Percentiles rank a stretch among this genome's conserved stretches.
Evolutionary conservation across 441 rosid species (phyloP).

Genomic region (Daphne laureola): DNA sequence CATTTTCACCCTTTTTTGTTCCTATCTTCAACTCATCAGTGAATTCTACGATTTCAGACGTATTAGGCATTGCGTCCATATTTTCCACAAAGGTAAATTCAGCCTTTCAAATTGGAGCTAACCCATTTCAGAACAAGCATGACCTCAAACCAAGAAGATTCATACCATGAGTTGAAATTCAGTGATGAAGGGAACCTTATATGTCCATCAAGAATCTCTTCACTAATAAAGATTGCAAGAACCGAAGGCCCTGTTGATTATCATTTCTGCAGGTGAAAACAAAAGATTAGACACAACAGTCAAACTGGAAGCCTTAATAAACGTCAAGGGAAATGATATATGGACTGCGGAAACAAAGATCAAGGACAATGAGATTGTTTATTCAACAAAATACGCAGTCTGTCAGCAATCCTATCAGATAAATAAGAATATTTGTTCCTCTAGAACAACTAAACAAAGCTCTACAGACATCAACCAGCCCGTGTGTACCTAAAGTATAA

Average conservation of each 20-base stretch:
- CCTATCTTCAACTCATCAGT: conserved; percentile 28
- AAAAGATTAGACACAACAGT: too few species aligned
- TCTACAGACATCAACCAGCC: too few species aligned
- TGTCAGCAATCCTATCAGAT: too few species aligned
- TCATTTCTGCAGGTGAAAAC: background rate
- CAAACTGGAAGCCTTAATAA: too few species aligned
- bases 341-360: too few species aligned
- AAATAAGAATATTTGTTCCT: too few species aligned
- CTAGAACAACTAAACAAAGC: too few species aligned
- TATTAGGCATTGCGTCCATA: conserved; percentile 35
- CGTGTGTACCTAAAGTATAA: too few species aligned
- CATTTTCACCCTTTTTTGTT: conserved; percentile 20
- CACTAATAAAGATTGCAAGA: conserved; percentile 25
- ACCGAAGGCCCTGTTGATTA: conserved; percentile 12
- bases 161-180: conserved; percentile 8
- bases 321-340: too few species aligned
- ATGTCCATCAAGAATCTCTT: conserved; percentile 16
- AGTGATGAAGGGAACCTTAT: conserved; percentile 5
- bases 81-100: conserved; percentile 12
- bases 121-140: conserved; percentile 36
- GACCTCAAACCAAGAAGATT: conserved; percentile 17
- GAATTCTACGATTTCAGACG: conserved; percentile 57
- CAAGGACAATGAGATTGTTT: too few species aligned
- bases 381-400: too few species aligned
- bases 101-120: conserved; percentile 17